phyloP scores from a whole-genome alignment of 2,329 filamentous ascomycete genomes.

The Fusarium brachygibbosum region DNA sequence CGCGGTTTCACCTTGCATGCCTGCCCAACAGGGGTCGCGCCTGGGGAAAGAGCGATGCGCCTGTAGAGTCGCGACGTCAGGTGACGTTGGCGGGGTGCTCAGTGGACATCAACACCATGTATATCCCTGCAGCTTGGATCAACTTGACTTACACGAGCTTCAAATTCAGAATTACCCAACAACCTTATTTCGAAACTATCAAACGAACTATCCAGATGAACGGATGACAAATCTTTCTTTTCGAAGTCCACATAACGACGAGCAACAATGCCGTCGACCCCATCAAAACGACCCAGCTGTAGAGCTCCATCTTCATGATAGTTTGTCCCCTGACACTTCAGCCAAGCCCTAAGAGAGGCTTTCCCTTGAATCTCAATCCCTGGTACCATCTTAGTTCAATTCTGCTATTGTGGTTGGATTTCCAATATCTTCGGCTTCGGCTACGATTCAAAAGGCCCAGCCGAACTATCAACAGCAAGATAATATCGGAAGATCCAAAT shows the following conservation, averaged over 20 bases:
- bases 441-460: not conserved
- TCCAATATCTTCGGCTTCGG: not conserved
- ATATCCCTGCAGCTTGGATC: constrained; percentile 5
- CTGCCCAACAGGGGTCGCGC: constrained; percentile 22
- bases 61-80: constrained; percentile 48
- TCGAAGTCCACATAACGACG: not conserved
- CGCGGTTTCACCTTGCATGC: constrained; percentile 13
- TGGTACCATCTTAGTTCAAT: not conserved
- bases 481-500: not conserved
- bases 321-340: not conserved
- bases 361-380: not conserved
- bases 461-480: not conserved
- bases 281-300: not conserved
- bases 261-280: not conserved
- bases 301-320: too few species aligned
- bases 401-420: not conserved
- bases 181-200: not conserved
- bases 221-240: not conserved
- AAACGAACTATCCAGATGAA: not conserved
- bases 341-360: not conserved
- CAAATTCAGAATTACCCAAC: not conserved
- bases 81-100: constrained; percentile 41
- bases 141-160: constrained; percentile 23
- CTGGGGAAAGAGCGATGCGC: constrained; percentile 29
- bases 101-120: constrained; percentile 12